Base-by-base conservation (phyloP, 2,329 filamentous ascomycete genomes). In the Sporothrix pseudoabietina region DNA sequence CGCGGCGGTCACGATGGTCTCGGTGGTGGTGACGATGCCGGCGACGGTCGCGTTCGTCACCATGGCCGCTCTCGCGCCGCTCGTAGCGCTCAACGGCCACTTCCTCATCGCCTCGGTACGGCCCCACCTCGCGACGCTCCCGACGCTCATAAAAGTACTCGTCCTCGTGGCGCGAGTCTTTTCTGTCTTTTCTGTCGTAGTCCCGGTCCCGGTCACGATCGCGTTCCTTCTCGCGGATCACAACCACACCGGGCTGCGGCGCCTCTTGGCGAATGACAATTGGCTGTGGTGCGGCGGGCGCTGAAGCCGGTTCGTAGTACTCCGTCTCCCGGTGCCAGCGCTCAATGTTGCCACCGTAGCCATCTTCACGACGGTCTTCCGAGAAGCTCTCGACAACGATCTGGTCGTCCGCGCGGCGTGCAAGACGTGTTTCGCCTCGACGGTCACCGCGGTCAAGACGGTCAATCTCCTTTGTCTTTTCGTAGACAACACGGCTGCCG, bases 311-410 rank as follows among this genome's bases (percentile, higher is more conserved):
- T 61, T 85, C 82, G 77, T 87, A 91, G 79, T 89, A 90, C 76
- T 91, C 89, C 2, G 87, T 88, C 78, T 91, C 88, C 79, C 86
- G 87, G 77, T 86, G 86, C 78, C 88, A 89, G 78, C 84, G 85
- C 78, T 90, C 88, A 57, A 89, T 78, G 22, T 90, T 86, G 72
- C 82, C 83, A 61, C 83, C 83, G 30, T 79, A 77, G 32, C 76
- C 75, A 35, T 86, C 85, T 61, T 86, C 85, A 39, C 83, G 80
- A 66, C 83, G 84, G 76, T 88, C 86, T 72, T 88, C 82, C 19
- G 82, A 82, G 71, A 85, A 85, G 77, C 86, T 86, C 76, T 89
- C 87, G 75, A 89, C 80, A 71, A 85, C 84, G 49, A 89, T 77
- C 14, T 75, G 71, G 71, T 76, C 76, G 32, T 89, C 87, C 49